Evolutionary conservation across 2,329 filamentous ascomycete genomes (phyloP), one percentile per base, ranked within the genome.

Genomic region (Cercospora beticola): DNA sequence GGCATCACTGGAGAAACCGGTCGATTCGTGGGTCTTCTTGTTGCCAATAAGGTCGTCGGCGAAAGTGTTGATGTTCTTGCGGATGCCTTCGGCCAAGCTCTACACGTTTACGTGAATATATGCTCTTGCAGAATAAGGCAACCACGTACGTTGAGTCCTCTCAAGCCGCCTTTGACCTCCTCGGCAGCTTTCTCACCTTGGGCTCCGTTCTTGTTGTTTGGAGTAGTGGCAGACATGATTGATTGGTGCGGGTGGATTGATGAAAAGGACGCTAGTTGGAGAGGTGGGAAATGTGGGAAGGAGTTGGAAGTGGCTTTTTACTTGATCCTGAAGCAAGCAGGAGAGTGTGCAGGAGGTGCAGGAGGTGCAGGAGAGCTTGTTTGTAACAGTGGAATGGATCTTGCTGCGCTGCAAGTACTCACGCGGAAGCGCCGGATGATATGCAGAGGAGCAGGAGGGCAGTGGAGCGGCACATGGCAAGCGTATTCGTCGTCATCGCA

Each of bases 51-150:
- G 62, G 31, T 73, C 71, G 67, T 77, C 75, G 64, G 72, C 71
- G 66, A 73, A 76, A 36, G 67, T 62, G 68, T 77, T 77, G 67
- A 76, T 68, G 68, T 77, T 76, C 46, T 75, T 71, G 49, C 75
- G 72, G 16, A 75, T 67, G 54, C 64, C 66, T 60, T 77, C 75
- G 31, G 70, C 68, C 28, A 69, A 68, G 57, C 72, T 68, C 75
- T 76, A 33, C 6, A 60, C n/a, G 18, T 14, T 16, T 14, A 60
- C 23, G 14, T 61, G 14, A 43, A 31, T 52, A 21, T 7, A 43
- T 7, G 16, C 23, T 36, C 33, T 26, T 23, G 12, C 31, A 64
- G 12, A 26, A 23, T 26, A n/a, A 16, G 5, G 54, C 46, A n/a
- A 30, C 5, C 9, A 30, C 54, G 61, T 46, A 76, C 75, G 28